Evolutionary conservation across 2,329 filamentous ascomycete genomes (phyloP).

Genomic region (Westerdykella aurantiaca): DNA sequence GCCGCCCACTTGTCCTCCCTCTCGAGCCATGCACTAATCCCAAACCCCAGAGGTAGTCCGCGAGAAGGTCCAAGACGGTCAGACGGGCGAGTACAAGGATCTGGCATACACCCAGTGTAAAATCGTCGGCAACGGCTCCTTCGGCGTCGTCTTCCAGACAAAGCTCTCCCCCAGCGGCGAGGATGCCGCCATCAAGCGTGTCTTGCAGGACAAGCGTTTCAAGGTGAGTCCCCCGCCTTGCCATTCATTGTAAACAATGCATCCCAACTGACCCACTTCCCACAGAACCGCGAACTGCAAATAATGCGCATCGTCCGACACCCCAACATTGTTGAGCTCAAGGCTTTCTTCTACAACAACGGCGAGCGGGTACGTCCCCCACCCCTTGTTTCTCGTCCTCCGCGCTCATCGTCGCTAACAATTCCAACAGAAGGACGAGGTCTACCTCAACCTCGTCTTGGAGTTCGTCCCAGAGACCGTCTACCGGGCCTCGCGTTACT

Average conservation of each 20-base stretch:
- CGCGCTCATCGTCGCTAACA: neutral
- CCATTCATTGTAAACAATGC: constrained; percentile 5
- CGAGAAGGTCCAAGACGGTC: constrained; percentile 97
- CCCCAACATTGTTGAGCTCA: constrained; percentile 97
- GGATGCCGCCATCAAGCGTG: constrained; percentile 97
- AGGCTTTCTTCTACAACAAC: constrained; percentile 99
- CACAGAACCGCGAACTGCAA: constrained; percentile 95
- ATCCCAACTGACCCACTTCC: constrained; percentile 20
- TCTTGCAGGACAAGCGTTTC: constrained; percentile 98
- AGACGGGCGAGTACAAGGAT: constrained; percentile 93
- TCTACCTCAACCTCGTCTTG: constrained; percentile 96
- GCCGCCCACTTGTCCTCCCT: constrained; percentile 6
- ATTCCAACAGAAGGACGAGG: constrained; percentile 68
- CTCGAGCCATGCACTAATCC: constrained; percentile 2
- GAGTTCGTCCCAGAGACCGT: constrained; percentile 98
- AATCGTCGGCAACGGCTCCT: constrained; percentile 98
- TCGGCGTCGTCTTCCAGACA: constrained; percentile 97
- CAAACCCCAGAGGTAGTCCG: constrained; percentile 77
- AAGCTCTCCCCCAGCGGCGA: constrained; percentile 97
- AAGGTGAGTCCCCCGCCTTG: constrained; percentile 59
- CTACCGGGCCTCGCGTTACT: constrained; percentile 95
- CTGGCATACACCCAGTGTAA: constrained; percentile 99
- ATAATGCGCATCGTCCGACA: constrained; percentile 99
- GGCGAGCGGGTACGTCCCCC: constrained; percentile 75
- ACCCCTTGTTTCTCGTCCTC: constrained; percentile 1